These are phyloP conservation scores for Monosporozyma servazzii DNA, from an alignment of 805 yeast species.

Conservation along the genomic window DNA sequence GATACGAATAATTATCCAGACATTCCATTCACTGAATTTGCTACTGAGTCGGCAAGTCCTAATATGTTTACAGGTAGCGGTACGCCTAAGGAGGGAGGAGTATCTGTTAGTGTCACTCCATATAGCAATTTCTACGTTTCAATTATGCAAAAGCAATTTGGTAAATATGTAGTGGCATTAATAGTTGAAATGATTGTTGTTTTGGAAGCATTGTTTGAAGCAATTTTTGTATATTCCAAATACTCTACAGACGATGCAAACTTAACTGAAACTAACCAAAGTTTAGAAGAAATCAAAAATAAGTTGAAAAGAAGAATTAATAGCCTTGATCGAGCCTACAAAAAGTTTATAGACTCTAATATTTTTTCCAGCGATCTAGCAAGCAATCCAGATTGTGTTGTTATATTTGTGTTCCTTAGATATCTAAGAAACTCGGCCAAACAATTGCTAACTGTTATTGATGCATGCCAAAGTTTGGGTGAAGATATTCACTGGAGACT, in stretches of 20 bases:
- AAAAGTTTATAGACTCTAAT: conserved; percentile 30
- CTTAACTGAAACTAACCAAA: conserved; percentile 5
- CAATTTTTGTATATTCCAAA: conserved; percentile 7
- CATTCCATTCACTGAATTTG: neutral
- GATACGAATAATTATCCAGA: neutral
- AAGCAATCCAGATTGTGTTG: conserved; percentile 30
- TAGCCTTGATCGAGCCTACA: conserved; percentile 30
- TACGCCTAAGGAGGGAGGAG: conserved; percentile 18
- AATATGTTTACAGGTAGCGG: conserved; percentile 16
- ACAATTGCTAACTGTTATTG: conserved; percentile 22
- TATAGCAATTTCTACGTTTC: conserved; percentile 21
- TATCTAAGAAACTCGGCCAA: conserved; percentile 36
- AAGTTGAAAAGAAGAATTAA: conserved; percentile 25
- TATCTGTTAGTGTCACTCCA: neutral
- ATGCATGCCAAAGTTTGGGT: conserved; percentile 20
- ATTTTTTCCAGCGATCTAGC: conserved; percentile 31
- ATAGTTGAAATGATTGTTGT: conserved; percentile 28
- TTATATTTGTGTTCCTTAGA: conserved; percentile 34
- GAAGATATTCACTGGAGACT: conserved; percentile 30
- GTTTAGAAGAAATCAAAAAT: conserved; percentile 6
- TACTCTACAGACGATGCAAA: conserved; percentile 1
- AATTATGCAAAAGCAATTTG: conserved; percentile 29
- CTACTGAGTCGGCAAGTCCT: neutral
- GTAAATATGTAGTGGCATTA: conserved; percentile 22
- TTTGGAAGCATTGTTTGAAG: conserved; percentile 18